phyloP scores from a whole-genome alignment of 768 basidiomycete species.

The Hericium alpestre region DNA sequence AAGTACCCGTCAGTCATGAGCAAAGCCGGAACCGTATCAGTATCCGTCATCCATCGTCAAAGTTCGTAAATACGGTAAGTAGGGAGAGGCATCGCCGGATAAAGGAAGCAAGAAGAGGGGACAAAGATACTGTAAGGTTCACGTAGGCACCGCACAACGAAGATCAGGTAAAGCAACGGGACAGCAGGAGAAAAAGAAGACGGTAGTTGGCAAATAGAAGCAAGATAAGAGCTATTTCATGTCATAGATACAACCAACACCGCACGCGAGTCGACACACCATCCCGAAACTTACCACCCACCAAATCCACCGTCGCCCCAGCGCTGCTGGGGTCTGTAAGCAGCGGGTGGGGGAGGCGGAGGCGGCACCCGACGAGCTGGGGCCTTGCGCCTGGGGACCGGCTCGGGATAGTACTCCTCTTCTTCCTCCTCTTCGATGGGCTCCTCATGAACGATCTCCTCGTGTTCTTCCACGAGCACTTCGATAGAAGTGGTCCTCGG shows the following conservation, averaged over 20 bases:
- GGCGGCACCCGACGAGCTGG: constrained; percentile 30
- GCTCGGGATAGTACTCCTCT: constrained; percentile 9
- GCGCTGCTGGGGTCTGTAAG: constrained; percentile 26
- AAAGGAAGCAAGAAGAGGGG: not conserved
- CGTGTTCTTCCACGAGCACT: constrained; percentile 49
- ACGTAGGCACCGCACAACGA: not conserved
- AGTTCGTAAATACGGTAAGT: constrained; percentile 8
- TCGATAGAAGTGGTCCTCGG: constrained; percentile 70
- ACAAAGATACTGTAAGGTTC: not conserved
- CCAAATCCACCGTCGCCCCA: constrained; percentile 8
- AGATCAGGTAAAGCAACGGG: constrained; percentile 2
- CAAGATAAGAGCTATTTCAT: constrained; percentile 5
- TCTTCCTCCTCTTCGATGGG: constrained; percentile 27
- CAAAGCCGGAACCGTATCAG: constrained; percentile 3
- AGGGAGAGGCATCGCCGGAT: not conserved
- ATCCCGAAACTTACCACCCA: constrained; percentile 10
- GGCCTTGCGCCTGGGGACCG: constrained; percentile 13
- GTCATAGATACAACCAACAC: constrained; percentile 12
- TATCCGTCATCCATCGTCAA: constrained; percentile 13
- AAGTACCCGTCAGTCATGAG: constrained; percentile 1
- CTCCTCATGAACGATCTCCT: constrained; percentile 19
- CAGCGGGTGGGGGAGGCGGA: constrained; percentile 29
- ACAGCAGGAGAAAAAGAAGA: constrained; percentile 3
- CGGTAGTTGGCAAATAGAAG: constrained; percentile 4
- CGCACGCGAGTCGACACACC: constrained; percentile 5